These are phyloP conservation scores for Hortaea sp. DNA, from an alignment of 2,329 filamentous ascomycete genomes.

Conservation along the genomic window DNA sequence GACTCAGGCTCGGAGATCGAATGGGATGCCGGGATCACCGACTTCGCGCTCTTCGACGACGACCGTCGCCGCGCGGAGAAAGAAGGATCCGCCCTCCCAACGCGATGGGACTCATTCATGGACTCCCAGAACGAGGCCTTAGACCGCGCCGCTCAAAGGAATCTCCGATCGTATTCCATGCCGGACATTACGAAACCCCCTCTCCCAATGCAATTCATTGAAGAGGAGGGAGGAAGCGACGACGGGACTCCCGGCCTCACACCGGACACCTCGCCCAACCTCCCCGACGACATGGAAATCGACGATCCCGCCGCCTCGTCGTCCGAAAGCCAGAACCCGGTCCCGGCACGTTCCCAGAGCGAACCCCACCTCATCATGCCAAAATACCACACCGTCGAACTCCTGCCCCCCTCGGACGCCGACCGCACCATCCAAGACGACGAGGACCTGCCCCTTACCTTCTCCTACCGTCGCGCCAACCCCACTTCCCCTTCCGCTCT, in stretches of 20 bases:
- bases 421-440: background rate
- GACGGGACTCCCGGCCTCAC: conserved; percentile 21
- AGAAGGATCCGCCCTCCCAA: conserved; percentile 11
- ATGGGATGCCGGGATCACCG: conserved; percentile 25
- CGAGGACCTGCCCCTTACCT: background rate
- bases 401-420: background rate
- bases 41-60: conserved; percentile 23
- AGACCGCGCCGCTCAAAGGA: conserved; percentile 17
- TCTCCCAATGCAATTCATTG: conserved; percentile 4
- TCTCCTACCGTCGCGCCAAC: background rate
- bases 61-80: conserved; percentile 19
- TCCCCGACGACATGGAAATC: conserved; percentile 20
- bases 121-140: conserved; percentile 15
- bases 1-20: conserved; percentile 17
- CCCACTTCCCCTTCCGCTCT: background rate
- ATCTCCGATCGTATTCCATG: conserved; percentile 6
- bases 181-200: conserved; percentile 4
- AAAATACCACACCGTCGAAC: no score
- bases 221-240: background rate
- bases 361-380: no score
- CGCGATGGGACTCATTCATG: conserved; percentile 18
- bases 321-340: background rate
- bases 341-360: no score
- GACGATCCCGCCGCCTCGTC: conserved; percentile 6
- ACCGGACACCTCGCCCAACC: conserved; percentile 22